Conservation (phyloP, 345 rosid genomes). For the Brassica rapa region DNA sequence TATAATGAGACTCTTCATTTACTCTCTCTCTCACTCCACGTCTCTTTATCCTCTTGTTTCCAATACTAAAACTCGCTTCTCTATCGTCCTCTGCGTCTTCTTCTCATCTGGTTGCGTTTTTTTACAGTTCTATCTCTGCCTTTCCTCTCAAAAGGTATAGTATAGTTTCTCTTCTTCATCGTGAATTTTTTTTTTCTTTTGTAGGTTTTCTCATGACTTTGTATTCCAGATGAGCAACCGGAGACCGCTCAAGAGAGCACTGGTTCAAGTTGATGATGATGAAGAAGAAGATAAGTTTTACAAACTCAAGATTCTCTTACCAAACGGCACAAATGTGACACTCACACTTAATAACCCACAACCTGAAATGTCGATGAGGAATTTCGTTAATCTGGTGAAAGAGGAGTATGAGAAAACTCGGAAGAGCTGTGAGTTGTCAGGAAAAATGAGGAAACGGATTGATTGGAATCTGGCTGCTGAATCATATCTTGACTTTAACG, state of each 20-base stretch:
- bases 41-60: constrained; percentile 8
- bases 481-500: constrained; percentile 40
- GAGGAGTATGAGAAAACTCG: constrained; percentile 28
- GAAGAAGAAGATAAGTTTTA: constrained; percentile 20
- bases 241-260: constrained; percentile 18
- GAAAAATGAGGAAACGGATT: constrained; percentile 18
- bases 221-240: constrained; percentile 19
- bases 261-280: constrained; percentile 1
- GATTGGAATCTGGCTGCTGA: constrained; percentile 38
- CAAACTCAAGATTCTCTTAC: constrained; percentile 53
- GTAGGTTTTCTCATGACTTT: neutral
- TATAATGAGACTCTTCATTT: neutral
- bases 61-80: neutral
- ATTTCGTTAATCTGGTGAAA: constrained; percentile 42
- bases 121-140: neutral
- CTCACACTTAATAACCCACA: constrained; percentile 32
- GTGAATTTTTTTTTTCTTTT: neutral
- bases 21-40: neutral
- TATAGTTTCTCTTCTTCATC: neutral
- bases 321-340: constrained; percentile 49
- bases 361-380: constrained; percentile 28
- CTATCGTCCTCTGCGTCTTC: neutral
- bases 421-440: neutral
- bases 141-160: neutral
- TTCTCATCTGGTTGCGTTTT: neutral